These are phyloP conservation scores for Fusarium denticulatum DNA, from an alignment of 2,329 filamentous ascomycete species.

Conservation along the genomic window DNA sequence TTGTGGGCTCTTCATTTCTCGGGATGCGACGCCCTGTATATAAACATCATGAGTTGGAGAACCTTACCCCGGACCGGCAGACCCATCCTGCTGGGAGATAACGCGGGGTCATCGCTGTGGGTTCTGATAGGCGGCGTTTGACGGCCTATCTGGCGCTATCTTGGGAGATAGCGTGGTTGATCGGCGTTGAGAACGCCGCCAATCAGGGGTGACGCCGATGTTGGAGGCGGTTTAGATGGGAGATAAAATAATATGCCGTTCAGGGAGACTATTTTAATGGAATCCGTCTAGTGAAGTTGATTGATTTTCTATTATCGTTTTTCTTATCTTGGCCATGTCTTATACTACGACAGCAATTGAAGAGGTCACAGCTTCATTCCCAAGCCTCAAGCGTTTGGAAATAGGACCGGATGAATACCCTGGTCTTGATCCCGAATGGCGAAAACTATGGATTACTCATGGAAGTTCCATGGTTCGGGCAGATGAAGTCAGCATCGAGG, in stretches of 20 bases:
- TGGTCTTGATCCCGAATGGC: neutral
- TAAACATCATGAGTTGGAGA: neutral
- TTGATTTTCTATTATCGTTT: neutral
- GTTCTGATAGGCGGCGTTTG: neutral
- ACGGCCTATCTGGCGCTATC: slow-evolving; percentile 8
- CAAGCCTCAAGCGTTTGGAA: neutral
- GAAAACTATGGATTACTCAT: neutral
- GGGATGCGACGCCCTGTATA: neutral
- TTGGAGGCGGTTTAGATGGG: neutral
- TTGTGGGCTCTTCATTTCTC: neutral
- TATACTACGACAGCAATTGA: neutral
- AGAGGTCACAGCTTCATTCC: neutral
- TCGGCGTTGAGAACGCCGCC: slow-evolving; percentile 5
- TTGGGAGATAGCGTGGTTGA: neutral
- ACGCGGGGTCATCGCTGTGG: neutral
- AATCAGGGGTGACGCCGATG: neutral
- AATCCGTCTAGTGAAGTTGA: neutral
- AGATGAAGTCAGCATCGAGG: neutral
- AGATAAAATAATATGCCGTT: neutral
- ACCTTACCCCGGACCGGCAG: neutral
- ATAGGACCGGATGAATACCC: neutral
- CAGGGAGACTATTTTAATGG: neutral
- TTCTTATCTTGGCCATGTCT: neutral
- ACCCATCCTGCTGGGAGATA: neutral
- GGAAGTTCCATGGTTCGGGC: neutral